Conservation (phyloP, 129 eudicot species). For the Dittrichia graveolens region DNA sequence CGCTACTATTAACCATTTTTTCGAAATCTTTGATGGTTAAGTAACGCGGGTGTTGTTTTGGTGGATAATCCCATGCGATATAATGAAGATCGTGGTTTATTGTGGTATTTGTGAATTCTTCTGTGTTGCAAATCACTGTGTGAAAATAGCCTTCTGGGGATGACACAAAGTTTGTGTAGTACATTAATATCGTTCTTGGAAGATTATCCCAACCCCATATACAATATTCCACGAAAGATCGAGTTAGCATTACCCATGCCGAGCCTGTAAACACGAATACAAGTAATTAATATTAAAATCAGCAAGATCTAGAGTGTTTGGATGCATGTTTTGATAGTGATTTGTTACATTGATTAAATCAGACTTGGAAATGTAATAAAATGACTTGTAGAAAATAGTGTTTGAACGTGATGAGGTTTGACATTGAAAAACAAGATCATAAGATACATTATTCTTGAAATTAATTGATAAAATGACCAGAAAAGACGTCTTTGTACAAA, state of each 20-base stretch:
- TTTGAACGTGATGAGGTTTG: too few relatives aligned
- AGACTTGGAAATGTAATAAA: too few relatives aligned
- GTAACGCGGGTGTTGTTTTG: constrained; percentile 89
- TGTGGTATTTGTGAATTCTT: constrained; percentile 72
- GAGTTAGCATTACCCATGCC: constrained; percentile 91
- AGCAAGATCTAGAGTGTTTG: too few relatives aligned
- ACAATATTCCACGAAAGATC: constrained; percentile 90
- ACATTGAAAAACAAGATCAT: too few relatives aligned
- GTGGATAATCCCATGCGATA: constrained; percentile 97
- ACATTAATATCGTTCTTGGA: constrained; percentile 87
- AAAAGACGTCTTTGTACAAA: too few relatives aligned
- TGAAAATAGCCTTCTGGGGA: constrained; percentile 98
- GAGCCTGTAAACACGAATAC: constrained; percentile 58
- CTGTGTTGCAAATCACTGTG: constrained; percentile 89
- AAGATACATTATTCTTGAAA: too few relatives aligned
- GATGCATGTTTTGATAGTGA: too few relatives aligned
- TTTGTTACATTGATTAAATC: too few relatives aligned
- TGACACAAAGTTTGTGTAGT: constrained; percentile 88
- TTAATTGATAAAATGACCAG: too few relatives aligned
- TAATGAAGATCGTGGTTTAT: constrained; percentile 92
- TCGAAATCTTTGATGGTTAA: constrained; percentile 68
- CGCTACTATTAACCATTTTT: constrained; percentile 92
- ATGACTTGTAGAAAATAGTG: too few relatives aligned
- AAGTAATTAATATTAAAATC: background rate
- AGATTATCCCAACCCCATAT: constrained; percentile 96